Percentiles rank a stretch among this genome's conserved stretches.
Conservation (phyloP, 1,139 yeast species). For the Debaryomyces coudertii region DNA sequence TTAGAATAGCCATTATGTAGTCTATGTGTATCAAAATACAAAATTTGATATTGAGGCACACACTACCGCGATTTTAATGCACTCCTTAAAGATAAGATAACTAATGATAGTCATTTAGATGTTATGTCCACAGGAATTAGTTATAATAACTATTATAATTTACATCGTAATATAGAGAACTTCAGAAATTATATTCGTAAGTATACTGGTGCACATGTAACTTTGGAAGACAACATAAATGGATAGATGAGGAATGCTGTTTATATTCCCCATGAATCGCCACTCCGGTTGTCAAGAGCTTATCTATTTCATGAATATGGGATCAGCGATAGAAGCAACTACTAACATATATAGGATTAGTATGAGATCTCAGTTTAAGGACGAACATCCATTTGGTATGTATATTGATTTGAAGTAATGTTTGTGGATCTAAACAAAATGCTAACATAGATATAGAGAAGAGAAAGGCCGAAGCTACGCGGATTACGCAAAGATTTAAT, state of each 20-base stretch:
- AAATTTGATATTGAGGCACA: background rate
- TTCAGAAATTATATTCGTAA: background rate
- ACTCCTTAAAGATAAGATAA: constrained; percentile 9
- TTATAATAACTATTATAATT: background rate
- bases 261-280: constrained; percentile 6
- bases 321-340: background rate
- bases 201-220: background rate
- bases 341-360: constrained; percentile 8
- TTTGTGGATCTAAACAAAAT: constrained; percentile 18
- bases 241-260: background rate
- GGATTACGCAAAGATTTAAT: constrained; percentile 85
- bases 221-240: background rate
- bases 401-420: constrained; percentile 18
- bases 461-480: constrained; percentile 93
- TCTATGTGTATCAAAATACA: constrained; percentile 3
- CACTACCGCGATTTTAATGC: constrained; percentile 4
- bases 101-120: constrained; percentile 10
- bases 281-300: constrained; percentile 1
- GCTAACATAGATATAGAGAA: constrained; percentile 57
- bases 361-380: constrained; percentile 91
- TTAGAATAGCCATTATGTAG: background rate
- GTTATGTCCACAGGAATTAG: background rate
- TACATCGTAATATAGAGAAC: background rate
- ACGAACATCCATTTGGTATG: constrained; percentile 86
- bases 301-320: background rate